phyloP scores from a whole-genome alignment of 441 rosid genomes.

The Jatropha podagrica region DNA sequence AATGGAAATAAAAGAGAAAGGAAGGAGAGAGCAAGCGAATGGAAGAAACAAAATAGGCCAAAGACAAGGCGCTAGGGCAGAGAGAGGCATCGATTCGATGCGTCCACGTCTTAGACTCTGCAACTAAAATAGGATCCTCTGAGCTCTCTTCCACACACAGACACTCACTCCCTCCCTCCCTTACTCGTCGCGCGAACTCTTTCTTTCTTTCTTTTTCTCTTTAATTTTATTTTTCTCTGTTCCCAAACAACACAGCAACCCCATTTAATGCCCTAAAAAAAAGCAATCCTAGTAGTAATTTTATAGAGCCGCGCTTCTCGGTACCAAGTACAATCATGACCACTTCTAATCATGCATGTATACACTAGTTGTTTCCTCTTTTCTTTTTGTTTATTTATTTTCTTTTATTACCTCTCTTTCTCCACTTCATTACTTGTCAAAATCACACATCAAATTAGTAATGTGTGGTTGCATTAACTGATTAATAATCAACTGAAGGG shows the following conservation, averaged over 20 bases:
- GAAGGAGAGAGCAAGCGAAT: not conserved
- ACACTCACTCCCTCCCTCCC: conserved; percentile 23
- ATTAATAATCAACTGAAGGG: conserved; percentile 42
- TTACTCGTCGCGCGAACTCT: conserved; percentile 20
- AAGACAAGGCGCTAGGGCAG: conserved; percentile 33
- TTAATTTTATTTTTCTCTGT: too few species aligned
- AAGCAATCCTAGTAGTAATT: conserved; percentile 21
- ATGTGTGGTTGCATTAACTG: conserved; percentile 42
- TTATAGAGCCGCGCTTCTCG: conserved; percentile 45
- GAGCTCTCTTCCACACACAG: not conserved
- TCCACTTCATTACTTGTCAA: conserved; percentile 42
- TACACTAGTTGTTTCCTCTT: conserved; percentile 9
- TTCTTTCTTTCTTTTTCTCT: not conserved
- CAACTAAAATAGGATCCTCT: conserved; percentile 23
- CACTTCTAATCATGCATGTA: conserved; percentile 43
- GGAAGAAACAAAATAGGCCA: conserved; percentile 25
- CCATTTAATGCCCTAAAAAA: conserved; percentile 14
- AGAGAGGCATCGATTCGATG: conserved; percentile 58
- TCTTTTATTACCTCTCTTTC: not conserved
- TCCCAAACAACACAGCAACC: not conserved
- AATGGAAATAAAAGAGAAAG: too few species aligned
- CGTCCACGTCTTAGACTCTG: conserved; percentile 59
- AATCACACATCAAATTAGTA: conserved; percentile 46
- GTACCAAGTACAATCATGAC: conserved; percentile 44
- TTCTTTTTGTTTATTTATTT: not conserved